Conservation (phyloP, 2,329 filamentous ascomycete species). For the Diplodia seriata region DNA sequence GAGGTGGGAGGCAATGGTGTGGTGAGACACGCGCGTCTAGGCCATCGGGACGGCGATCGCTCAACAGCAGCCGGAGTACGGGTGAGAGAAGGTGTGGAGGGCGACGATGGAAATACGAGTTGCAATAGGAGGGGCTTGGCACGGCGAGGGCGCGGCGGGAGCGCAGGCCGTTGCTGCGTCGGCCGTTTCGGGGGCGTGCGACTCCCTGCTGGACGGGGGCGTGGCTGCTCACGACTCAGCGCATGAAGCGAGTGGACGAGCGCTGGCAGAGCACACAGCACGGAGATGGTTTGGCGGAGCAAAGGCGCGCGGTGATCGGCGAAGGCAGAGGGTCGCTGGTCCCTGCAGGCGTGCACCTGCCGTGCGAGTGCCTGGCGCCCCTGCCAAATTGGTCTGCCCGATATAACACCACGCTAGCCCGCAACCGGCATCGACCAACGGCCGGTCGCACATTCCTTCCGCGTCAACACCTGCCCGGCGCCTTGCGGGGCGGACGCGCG, state of each 20-base stretch:
- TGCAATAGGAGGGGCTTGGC: constrained; percentile 29
- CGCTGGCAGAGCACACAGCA: constrained; percentile 10
- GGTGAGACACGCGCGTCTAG: constrained; percentile 30
- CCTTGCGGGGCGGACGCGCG: not conserved
- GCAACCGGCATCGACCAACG: constrained; percentile 21
- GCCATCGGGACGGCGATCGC: constrained; percentile 29
- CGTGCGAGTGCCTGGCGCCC: constrained; percentile 23
- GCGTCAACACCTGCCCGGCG: constrained; percentile 1
- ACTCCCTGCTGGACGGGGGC: constrained; percentile 26
- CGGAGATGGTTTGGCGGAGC: constrained; percentile 22
- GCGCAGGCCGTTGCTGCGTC: constrained; percentile 27
- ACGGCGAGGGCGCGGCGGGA: constrained; percentile 22
- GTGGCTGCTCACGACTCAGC: constrained; percentile 20
- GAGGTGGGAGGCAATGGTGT: constrained; percentile 30
- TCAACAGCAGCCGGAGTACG: constrained; percentile 13
- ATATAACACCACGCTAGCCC: constrained; percentile 27
- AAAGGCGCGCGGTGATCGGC: constrained; percentile 22
- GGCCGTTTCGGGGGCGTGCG: constrained; percentile 28
- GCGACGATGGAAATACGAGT: constrained; percentile 22
- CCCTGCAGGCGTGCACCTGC: constrained; percentile 25
- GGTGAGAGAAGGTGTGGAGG: constrained; percentile 15
- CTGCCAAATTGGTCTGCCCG: constrained; percentile 25
- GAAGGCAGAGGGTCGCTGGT: constrained; percentile 11
- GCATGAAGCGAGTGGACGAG: constrained; percentile 24
- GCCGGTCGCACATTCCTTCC: constrained; percentile 30